Base-by-base conservation (phyloP, 2,329 filamentous ascomycete species). In the Catunica adiposa region DNA sequence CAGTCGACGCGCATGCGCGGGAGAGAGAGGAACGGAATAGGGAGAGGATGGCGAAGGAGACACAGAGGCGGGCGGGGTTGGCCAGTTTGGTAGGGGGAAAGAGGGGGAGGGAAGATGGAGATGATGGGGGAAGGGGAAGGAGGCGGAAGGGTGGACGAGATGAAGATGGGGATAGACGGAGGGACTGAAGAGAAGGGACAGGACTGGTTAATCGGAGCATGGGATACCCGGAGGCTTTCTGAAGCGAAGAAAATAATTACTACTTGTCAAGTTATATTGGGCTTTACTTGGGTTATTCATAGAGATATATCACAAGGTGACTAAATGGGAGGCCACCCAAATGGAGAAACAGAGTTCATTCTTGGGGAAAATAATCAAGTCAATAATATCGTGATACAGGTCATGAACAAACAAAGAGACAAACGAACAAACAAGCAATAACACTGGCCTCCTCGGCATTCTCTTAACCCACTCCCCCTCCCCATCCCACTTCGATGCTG, bases 21-120 rank as follows among this genome's bases (percentile, higher is more conserved):
- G 83, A 87, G 66, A 78, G 83, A 22, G 82, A 85, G 64, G 78
- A 77, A 11, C 71, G 80, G 15, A 76, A 83, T 62, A 73, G 81
- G 48, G 81, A 84, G 65, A 73, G 83, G 25, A 70, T 85, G 53
- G 70, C 83, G 11, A 83, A 82, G 62, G 83, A 87, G 66, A 78
- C 80, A 40, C 80, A 86, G 66, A 75, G 79, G 37, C 78, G 83
- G 66, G 73, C 79, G 47, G 72, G 77, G 46, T 64, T 80, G 54
- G 66, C 71, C 1, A 69, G 73, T 54, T 62, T 75, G 29, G 67
- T 68, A 40, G 69, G 72, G 55, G 62, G 70, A 61, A 77, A 82
- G 66, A 67, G 79, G 60, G 66, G 70, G 53, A 69, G 75, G n/a
- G 73, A 73, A 17, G 73, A 70, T 3, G 71, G 64, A 15, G 68